phyloP scores from a whole-genome alignment of 2,329 filamentous ascomycete genomes.

The Sporothrix schenckii region DNA sequence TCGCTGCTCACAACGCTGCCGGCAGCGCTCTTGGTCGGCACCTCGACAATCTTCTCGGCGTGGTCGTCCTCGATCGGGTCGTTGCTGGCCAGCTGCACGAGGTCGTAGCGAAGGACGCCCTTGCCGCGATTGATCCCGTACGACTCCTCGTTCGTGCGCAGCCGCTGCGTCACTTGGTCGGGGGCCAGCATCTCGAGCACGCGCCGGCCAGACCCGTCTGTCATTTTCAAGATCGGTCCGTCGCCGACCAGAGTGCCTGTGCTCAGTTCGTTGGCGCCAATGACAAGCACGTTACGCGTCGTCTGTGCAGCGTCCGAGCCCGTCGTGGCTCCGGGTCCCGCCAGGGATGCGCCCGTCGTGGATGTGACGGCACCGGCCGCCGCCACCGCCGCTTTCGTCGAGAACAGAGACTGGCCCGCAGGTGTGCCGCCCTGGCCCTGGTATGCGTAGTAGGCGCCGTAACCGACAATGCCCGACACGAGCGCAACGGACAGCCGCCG shows the following conservation, averaged over 20 bases:
- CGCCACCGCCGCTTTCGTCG: constrained; percentile 21
- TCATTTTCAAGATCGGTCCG: constrained; percentile 83
- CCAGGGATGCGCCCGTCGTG: background rate
- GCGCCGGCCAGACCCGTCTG: constrained; percentile 79
- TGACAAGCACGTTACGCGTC: constrained; percentile 74
- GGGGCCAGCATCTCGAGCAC: constrained; percentile 96
- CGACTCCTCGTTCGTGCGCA: constrained; percentile 87
- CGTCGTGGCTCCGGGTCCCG: background rate
- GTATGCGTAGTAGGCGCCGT: constrained; percentile 76
- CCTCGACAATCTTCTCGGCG: constrained; percentile 94
- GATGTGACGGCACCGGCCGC: constrained; percentile 36
- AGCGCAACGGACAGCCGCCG: constrained; percentile 68
- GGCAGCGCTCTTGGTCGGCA: constrained; percentile 60
- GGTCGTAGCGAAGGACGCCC: constrained; percentile 91
- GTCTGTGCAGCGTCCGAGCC: constrained; percentile 17
- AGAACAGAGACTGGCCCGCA: constrained; percentile 24
- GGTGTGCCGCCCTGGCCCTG: constrained; percentile 45
- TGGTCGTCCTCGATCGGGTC: constrained; percentile 98
- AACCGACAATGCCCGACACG: constrained; percentile 71
- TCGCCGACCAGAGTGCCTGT: constrained; percentile 84
- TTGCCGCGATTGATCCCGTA: constrained; percentile 86
- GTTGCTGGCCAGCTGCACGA: constrained; percentile 93
- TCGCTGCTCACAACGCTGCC: constrained; percentile 48
- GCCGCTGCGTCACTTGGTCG: constrained; percentile 87
- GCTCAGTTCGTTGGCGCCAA: constrained; percentile 88